Conservation (phyloP, 225 moss, liverwort and hornwort genomes). For the Takakia lepidozioides region DNA sequence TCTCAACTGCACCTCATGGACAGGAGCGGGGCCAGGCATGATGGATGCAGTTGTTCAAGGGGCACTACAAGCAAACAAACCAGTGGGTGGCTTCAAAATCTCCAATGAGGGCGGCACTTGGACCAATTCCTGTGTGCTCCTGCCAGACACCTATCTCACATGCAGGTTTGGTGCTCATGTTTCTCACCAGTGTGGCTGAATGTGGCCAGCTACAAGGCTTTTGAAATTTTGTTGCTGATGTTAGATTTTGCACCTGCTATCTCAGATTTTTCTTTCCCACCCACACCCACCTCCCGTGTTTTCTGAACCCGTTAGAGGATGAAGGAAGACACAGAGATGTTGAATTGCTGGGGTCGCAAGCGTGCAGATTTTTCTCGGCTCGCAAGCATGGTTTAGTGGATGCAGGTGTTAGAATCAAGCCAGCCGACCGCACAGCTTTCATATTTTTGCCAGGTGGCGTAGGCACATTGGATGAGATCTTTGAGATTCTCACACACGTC, state of each 20-base stretch:
- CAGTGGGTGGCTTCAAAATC: constrained; percentile 27
- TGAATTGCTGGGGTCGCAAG: no score
- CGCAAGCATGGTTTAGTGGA: constrained; percentile 43
- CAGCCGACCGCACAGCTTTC: constrained; percentile 26
- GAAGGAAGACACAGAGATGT: no score
- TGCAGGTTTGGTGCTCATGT: constrained; percentile 18
- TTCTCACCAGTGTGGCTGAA: no score
- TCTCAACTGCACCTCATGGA: constrained; percentile 51
- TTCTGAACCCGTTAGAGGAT: no score
- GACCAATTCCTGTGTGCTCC: constrained; percentile 18
- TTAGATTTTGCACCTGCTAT: no score
- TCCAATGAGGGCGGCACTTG: constrained; percentile 18
- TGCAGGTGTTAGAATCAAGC: constrained; percentile 23
- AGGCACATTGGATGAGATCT: constrained; percentile 35
- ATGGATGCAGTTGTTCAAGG: constrained; percentile 42
- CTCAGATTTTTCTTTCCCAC: no score
- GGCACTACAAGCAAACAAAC: constrained; percentile 25
- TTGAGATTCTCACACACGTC: constrained; percentile 28
- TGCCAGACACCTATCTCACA: constrained; percentile 19
- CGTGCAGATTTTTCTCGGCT: constrained; percentile 36
- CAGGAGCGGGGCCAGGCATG: constrained; percentile 33
- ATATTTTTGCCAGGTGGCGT: constrained; percentile 38
- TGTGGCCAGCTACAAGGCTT: no score
- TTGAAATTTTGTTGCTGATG: no score
- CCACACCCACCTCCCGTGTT: neutral